Evolutionary conservation across 2,329 filamentous ascomycete species (phyloP), one percentile per base, ranked within the genome.

Genomic region (Endothia cerciana): DNA sequence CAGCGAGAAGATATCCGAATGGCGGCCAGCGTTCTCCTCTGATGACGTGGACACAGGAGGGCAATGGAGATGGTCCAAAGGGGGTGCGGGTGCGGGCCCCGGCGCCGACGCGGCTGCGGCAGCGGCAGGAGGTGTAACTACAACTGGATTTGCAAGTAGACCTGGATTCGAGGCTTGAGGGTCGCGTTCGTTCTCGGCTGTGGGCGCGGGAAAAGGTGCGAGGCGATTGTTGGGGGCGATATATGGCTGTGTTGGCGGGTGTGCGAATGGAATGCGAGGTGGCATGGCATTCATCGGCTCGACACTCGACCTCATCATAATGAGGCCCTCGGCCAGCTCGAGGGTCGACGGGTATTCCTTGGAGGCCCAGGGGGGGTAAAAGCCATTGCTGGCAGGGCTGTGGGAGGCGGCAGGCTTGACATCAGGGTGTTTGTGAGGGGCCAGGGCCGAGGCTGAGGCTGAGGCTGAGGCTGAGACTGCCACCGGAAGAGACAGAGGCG

Each of bases 271-370:
- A 11, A 47, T 40, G 43, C 60, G 63, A 63, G 65, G 40, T 43
- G 68, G 58, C 38, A 62, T 64, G 43, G 64, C 60, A 57, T 47
- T 65, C 30, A 60, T 58, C 13, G 66, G 60, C 64, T 49, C 63
- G 51, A 63, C 60, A 36, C 66, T 65, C 45, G 66, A 60, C 22
- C 66, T 63, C 66, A 68, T 63, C 62, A 62, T 64, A 30, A 66
- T 63, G 64, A 68, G 66, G 22, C 64, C 62, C 30, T 68, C 40
- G 51, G 64, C 64, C 55, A 62, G 49, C 41, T 68, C 66, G 51
- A 65, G 60, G 28, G 57, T 63, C 19, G 66, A 66, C 43, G 60
- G 63, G 33, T 17, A 43, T 3, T 57, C 53, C 10, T 55, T 5
- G 10, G 25, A 15, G 38, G 49, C 17, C 43, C 36, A 49, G 36